A percentile compares a stretch with the other conserved stretches of the same genome.
phyloP scores from a whole-genome alignment of 345 rosid species.

The Brassica incana region DNA sequence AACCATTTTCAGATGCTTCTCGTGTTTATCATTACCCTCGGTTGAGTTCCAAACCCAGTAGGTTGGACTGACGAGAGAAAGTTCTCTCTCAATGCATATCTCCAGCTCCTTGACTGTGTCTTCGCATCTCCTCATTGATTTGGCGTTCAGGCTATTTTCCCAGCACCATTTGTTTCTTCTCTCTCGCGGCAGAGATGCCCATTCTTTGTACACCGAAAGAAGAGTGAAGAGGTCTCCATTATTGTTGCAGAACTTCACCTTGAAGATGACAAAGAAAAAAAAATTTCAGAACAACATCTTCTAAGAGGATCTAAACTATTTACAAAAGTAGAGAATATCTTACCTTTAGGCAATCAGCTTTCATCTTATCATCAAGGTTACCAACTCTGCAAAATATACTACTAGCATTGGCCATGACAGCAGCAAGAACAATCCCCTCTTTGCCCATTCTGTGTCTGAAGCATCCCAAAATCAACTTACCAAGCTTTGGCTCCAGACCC shows the following conservation, averaged over 20 bases:
- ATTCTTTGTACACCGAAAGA: slow-evolving; percentile 77
- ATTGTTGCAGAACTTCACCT: slow-evolving; percentile 74
- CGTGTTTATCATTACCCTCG: slow-evolving; percentile 43
- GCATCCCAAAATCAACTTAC: slow-evolving; percentile 73
- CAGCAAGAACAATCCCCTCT: slow-evolving; percentile 91
- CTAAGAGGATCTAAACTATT: not conserved
- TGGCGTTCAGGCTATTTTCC: slow-evolving; percentile 92
- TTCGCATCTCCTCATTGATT: slow-evolving; percentile 84
- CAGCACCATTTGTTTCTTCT: slow-evolving; percentile 82
- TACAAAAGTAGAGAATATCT: no score
- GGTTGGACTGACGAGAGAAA: slow-evolving; percentile 54
- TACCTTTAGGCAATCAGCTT: slow-evolving; percentile 72
- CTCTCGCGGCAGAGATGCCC: slow-evolving; percentile 57
- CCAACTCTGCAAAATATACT: slow-evolving; percentile 94
- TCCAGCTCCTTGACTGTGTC: slow-evolving; percentile 76
- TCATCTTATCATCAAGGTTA: slow-evolving; percentile 58
- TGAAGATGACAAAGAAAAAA: slow-evolving; percentile 2
- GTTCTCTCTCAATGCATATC: slow-evolving; percentile 64
- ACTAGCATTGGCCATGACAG: slow-evolving; percentile 84
- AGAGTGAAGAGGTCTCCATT: slow-evolving; percentile 85
- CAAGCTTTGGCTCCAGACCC: slow-evolving; percentile 91
- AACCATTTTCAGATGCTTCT: slow-evolving; percentile 54
- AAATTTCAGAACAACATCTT: slow-evolving; percentile 18
- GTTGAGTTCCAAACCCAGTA: slow-evolving; percentile 72
- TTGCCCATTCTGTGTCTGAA: slow-evolving; percentile 51